Base-by-base conservation (phyloP, 2,329 filamentous ascomycete genomes). In the Escovopsis sp. region DNA sequence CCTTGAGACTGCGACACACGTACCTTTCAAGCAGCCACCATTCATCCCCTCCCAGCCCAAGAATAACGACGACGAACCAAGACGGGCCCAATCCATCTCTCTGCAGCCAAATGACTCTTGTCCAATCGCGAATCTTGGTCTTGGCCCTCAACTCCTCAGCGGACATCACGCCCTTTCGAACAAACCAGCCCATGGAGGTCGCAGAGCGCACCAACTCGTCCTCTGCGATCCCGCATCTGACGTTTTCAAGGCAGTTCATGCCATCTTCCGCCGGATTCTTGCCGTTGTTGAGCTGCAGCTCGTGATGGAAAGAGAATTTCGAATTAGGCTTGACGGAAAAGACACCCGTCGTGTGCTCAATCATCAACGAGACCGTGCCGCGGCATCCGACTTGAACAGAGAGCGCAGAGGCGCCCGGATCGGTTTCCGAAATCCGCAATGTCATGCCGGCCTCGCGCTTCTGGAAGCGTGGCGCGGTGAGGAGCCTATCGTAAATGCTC, bases 261-360 rank as follows among this genome's bases (percentile, higher is more conserved):
- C 74, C 76, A 28, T 82, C 75, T 9, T 70, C 66, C 1, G 71
- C 64, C 1, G 75, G 69, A 43, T 77, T 72, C 46, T 65, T 70
- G 15, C 65, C 60, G 28, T 67, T 63, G 56, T 85, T 88, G 43
- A 93, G 66, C 32, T 72, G 73, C 30, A 63, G 65, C 54, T 94
- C 85, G 15, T 70, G 68, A 18, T 75, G 67, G 8, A 67, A 64
- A 4, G 72, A 67, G 37, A 71, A 62, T 44, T 66, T 68, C 3
- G 75, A 74, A 40, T 73, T 72, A 46, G 86, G 83, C 44, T 76
- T 74, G 33, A 94, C 61, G 9, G 78, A 75, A 47, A 87, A 81
- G 10, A 70, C 63, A n/a, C 91, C 91, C 1, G 83, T 87, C 26
- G 84, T 76, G 0, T 82, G 77, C 50, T 94, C 85, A 38, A 95